These are phyloP conservation scores for Hansfordia pulvinata DNA, from an alignment of 2,329 filamentous ascomycete genomes.

Conservation along the genomic window DNA sequence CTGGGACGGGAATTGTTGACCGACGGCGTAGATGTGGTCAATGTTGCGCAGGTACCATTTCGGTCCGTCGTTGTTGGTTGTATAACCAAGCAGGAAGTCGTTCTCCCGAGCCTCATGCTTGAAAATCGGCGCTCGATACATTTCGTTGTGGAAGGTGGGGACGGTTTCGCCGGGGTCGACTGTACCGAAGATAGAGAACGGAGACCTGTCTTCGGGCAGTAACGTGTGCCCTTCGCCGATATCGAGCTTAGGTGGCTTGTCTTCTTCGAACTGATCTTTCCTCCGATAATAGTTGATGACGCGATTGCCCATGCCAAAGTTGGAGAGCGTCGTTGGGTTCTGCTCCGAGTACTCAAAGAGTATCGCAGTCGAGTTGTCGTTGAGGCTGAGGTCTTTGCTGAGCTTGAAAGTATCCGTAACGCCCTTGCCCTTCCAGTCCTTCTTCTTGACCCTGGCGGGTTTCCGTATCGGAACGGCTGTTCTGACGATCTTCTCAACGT, in stretches of 20 bases:
- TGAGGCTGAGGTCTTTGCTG: conserved; percentile 72
- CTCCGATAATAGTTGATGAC: conserved; percentile 95
- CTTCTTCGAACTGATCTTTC: conserved; percentile 60
- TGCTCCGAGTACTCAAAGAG: conserved; percentile 95
- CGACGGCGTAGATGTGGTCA: conserved; percentile 81
- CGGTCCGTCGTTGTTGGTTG: conserved; percentile 63
- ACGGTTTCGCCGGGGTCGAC: conserved; percentile 85
- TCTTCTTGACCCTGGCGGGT: conserved; percentile 63
- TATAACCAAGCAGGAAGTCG: conserved; percentile 81
- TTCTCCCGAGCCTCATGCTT: conserved; percentile 64
- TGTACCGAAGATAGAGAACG: conserved; percentile 88
- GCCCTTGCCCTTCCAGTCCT: conserved; percentile 67
- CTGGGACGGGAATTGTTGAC: conserved; percentile 82
- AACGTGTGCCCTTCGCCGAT: conserved; percentile 83
- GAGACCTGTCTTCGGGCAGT: conserved; percentile 86
- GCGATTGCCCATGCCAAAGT: conserved; percentile 93
- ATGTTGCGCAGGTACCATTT: conserved; percentile 78
- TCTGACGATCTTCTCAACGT: conserved; percentile 42
- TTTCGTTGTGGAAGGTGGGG: conserved; percentile 83
- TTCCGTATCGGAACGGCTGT: conserved; percentile 21
- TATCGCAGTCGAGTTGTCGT: conserved; percentile 77
- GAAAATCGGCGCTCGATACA: conserved; percentile 92
- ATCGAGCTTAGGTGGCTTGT: conserved; percentile 65
- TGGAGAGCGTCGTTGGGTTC: conserved; percentile 79
- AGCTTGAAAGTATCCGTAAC: conserved; percentile 66